Conservation (phyloP, 257 asterid genomes). For the Salvia miltiorrhiza region DNA sequence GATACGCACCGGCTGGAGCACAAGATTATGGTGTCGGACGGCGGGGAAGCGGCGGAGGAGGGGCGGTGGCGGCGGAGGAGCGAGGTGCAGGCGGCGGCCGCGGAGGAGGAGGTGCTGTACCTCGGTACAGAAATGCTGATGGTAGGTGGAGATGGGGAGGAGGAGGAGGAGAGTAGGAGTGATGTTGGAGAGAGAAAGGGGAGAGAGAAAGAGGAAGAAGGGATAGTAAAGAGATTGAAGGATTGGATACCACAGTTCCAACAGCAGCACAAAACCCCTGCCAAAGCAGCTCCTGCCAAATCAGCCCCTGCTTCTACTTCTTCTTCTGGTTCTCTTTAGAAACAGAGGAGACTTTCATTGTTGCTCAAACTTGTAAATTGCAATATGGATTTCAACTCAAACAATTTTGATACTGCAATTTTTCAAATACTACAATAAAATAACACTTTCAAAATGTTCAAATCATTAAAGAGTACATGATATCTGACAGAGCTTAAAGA, state of each 20-base stretch:
- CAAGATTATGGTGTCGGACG: constrained; percentile 52
- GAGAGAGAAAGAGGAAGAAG: constrained; percentile 28
- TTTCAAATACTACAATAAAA: no score
- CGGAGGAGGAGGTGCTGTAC: constrained; percentile 39
- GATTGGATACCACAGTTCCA: constrained; percentile 67
- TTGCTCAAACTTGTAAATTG: neutral
- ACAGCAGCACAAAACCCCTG: constrained; percentile 15
- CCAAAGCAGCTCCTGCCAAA: no score
- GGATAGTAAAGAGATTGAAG: constrained; percentile 49
- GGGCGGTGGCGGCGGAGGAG: no score
- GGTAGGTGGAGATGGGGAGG: neutral
- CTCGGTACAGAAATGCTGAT: constrained; percentile 29
- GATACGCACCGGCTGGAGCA: constrained; percentile 59
- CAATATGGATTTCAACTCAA: no score
- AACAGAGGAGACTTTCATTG: neutral
- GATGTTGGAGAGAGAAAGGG: constrained; percentile 17
- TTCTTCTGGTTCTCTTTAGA: constrained; percentile 18
- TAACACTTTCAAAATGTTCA: no score
- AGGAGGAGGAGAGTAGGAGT: constrained; percentile 32
- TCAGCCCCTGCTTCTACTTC: constrained; percentile 17
- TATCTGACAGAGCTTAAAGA: no score
- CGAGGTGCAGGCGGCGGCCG: constrained; percentile 29
- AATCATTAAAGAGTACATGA: no score
- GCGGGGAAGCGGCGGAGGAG: constrained; percentile 1
- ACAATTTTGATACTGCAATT: no score